A percentile compares a stretch with the other conserved stretches of the same genome.
phyloP scores from a whole-genome alignment of 2,329 filamentous ascomycete species.

The Colletotrichum sp. region DNA sequence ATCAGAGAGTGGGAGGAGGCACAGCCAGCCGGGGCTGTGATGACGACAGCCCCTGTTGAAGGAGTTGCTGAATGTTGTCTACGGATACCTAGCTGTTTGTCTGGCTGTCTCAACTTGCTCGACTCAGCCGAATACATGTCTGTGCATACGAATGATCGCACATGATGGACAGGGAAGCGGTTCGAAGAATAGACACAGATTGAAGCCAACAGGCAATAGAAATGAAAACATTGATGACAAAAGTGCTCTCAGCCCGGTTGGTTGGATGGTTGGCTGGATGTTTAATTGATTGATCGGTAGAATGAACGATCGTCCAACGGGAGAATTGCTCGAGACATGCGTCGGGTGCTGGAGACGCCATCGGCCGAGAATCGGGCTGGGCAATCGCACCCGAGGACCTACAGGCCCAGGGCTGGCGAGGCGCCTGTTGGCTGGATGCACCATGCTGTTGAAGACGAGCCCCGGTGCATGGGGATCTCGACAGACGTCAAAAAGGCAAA shows the following conservation, averaged over 20 bases:
- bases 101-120: neutral
- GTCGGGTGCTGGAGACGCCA: neutral
- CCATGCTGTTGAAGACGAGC: neutral
- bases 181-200: neutral
- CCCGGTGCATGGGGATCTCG: neutral
- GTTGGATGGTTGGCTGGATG: neutral
- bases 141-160: neutral
- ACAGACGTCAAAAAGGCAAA: neutral
- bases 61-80: neutral
- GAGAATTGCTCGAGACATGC: neutral
- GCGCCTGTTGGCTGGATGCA: neutral
- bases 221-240: neutral
- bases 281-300: neutral
- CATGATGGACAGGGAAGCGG: neutral
- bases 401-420: neutral
- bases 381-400: neutral
- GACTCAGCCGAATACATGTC: neutral
- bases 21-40: neutral
- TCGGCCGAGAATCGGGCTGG: conserved; percentile 7
- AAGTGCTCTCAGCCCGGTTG: neutral
- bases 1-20: neutral
- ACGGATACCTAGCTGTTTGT: neutral
- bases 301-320: neutral
- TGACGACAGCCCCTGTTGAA: neutral
- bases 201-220: neutral